phyloP scores from a whole-genome alignment of 73 alveolate species.

The Urostyla sp. region DNA sequence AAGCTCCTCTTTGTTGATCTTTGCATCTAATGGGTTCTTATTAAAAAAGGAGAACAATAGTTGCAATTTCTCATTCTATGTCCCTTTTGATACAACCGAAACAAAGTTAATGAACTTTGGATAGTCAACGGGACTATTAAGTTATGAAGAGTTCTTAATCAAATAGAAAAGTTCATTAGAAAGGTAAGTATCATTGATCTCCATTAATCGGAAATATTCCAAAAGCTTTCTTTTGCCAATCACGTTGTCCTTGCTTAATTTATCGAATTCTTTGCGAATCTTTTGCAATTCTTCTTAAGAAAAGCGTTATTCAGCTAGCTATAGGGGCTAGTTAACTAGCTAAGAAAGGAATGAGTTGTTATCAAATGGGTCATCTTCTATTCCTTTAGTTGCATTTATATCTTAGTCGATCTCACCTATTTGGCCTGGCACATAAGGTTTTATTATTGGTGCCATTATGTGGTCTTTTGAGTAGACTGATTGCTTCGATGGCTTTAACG shows the following conservation, averaged over 20 bases:
- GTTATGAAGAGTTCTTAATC: conserved; percentile 62
- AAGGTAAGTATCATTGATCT: conserved; percentile 67
- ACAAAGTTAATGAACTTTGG: conserved; percentile 64
- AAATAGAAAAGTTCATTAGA: conserved; percentile 57
- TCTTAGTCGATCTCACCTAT: conserved; percentile 41
- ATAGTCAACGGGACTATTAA: conserved; percentile 69
- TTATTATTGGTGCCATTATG: conserved; percentile 10
- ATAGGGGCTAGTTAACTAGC: conserved; percentile 20
- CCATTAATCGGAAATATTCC: conserved; percentile 60
- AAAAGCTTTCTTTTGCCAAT: conserved; percentile 68
- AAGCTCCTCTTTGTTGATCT: conserved; percentile 63
- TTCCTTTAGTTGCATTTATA: background rate
- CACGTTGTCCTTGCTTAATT: conserved; percentile 59
- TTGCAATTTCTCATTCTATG: conserved; percentile 54
- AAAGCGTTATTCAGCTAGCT: conserved; percentile 59
- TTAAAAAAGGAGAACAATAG: conserved; percentile 52
- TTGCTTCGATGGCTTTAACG: background rate
- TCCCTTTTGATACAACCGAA: conserved; percentile 61
- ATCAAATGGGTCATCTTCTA: conserved; percentile 13
- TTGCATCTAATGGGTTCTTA: conserved; percentile 39
- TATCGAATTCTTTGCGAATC: conserved; percentile 66
- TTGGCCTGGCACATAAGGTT: conserved; percentile 53
- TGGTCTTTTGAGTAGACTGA: conserved; percentile 2
- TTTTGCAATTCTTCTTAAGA: conserved; percentile 42
- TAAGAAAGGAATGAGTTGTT: background rate